Conservation (phyloP, 106 monocot species). For the Agapanthus africanus region DNA sequence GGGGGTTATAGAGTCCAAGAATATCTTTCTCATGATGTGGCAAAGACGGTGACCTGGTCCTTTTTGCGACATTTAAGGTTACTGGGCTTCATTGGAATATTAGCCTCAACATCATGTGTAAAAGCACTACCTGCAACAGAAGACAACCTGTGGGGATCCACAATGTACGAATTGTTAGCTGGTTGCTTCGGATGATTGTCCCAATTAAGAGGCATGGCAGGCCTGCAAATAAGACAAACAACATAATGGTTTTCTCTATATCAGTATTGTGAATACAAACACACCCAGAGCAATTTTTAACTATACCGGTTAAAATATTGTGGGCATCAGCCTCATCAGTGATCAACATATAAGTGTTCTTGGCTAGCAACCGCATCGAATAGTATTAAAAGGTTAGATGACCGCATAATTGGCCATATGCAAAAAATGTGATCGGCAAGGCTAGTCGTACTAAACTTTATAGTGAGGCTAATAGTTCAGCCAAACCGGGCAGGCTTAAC, state of each 20-base stretch:
- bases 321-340: too few species aligned
- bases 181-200: background rate
- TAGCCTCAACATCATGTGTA: background rate
- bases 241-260: background rate
- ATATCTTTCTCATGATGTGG: conserved; percentile 11
- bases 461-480: background rate
- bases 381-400: too few species aligned
- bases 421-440: too few species aligned
- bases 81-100: conserved; percentile 1
- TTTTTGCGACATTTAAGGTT: conserved; percentile 2
- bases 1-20: conserved; percentile 4
- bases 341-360: too few species aligned
- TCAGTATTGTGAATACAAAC: background rate
- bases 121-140: background rate
- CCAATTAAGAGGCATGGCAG: background rate
- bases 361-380: too few species aligned
- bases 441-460: too few species aligned
- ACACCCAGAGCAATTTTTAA: too few species aligned
- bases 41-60: conserved; percentile 20
- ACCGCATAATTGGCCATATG: too few species aligned
- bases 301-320: too few species aligned
- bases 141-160: background rate
- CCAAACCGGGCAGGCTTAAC: background rate
- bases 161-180: background rate
- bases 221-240: conserved; percentile 3